These are phyloP conservation scores for Pseudopediastrum boryanum DNA, from an alignment of 139 green algal species.

Conservation along the genomic window DNA sequence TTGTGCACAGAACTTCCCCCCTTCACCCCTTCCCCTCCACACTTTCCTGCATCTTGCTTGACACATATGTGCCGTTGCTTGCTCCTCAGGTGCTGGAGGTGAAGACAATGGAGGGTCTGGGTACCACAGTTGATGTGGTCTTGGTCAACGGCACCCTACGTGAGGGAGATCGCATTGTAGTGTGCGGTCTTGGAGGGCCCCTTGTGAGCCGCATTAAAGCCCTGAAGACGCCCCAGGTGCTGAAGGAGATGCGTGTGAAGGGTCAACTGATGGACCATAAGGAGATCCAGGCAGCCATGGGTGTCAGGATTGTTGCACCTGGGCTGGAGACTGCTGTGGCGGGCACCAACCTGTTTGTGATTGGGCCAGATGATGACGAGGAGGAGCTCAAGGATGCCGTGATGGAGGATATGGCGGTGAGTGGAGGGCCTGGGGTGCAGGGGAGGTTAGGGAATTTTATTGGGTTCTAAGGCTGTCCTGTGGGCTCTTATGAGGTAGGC, in stretches of 20 bases:
- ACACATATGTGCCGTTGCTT: background rate
- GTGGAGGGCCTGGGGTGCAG: background rate
- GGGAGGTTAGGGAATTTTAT: too few relatives aligned
- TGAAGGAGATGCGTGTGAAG: conserved; percentile 97
- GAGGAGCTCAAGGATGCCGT: conserved; percentile 93
- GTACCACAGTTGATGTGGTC: conserved; percentile 98
- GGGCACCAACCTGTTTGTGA: conserved; percentile 83
- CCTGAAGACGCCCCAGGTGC: conserved; percentile 86
- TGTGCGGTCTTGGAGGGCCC: conserved; percentile 91
- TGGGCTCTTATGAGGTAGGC: too few relatives aligned
- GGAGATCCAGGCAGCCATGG: conserved; percentile 87
- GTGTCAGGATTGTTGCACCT: conserved; percentile 95
- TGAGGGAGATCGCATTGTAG: conserved; percentile 95
- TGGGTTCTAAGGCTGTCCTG: too few relatives aligned
- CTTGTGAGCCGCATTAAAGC: conserved; percentile 94
- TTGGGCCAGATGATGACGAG: conserved; percentile 87
- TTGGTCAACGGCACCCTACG: conserved; percentile 91
- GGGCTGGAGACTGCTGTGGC: conserved; percentile 93
- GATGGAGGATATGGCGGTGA: conserved; percentile 92
- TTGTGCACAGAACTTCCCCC: too few relatives aligned
- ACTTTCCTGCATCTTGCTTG: background rate
- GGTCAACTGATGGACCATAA: conserved; percentile 96
- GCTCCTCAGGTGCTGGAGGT: conserved; percentile 73
- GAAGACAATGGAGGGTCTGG: conserved; percentile 98
- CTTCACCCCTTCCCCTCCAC: background rate